phyloP scores from a whole-genome alignment of 352 stramenopile genomes.

The Phytophthora pistaciae region DNA sequence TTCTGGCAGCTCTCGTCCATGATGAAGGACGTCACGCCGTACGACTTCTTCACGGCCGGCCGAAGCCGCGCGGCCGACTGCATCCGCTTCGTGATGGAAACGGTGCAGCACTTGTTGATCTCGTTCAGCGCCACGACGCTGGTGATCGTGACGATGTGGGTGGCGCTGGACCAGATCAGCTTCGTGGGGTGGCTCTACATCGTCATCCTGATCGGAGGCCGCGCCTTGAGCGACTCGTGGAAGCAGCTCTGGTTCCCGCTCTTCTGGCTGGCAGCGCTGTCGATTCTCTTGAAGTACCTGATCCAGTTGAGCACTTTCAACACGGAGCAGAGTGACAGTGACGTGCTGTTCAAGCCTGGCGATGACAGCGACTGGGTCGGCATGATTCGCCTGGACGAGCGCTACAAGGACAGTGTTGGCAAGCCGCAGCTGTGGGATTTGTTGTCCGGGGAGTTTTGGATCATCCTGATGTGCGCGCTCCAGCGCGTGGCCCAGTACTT shows the following conservation, averaged over 20 bases:
- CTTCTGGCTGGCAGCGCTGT: slow-evolving; percentile 78
- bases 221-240: slow-evolving; percentile 66
- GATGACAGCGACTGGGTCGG: slow-evolving; percentile 71
- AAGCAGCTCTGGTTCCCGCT: slow-evolving; percentile 81
- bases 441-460: slow-evolving; percentile 60
- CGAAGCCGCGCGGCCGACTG: slow-evolving; percentile 61
- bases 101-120: slow-evolving; percentile 69
- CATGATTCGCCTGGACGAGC: slow-evolving; percentile 58
- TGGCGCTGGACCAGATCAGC: slow-evolving; percentile 67
- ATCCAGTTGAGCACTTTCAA: slow-evolving; percentile 76
- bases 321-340: slow-evolving; percentile 28
- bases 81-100: slow-evolving; percentile 64
- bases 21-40: slow-evolving; percentile 66
- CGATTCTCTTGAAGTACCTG: slow-evolving; percentile 66
- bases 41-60: slow-evolving; percentile 71
- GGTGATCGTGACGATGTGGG: slow-evolving; percentile 76
- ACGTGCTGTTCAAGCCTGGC: slow-evolving; percentile 51
- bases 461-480: slow-evolving; percentile 81
- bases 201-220: slow-evolving; percentile 63
- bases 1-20: slow-evolving; percentile 89
- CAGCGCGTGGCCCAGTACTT: slow-evolving; percentile 81
- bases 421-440: slow-evolving; percentile 63
- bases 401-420: slow-evolving; percentile 39
- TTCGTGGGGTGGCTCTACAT: slow-evolving; percentile 77
- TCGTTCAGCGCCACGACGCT: slow-evolving; percentile 76